Conservation (phyloP, 805 yeast genomes). For the Yamadazyma sp. region DNA sequence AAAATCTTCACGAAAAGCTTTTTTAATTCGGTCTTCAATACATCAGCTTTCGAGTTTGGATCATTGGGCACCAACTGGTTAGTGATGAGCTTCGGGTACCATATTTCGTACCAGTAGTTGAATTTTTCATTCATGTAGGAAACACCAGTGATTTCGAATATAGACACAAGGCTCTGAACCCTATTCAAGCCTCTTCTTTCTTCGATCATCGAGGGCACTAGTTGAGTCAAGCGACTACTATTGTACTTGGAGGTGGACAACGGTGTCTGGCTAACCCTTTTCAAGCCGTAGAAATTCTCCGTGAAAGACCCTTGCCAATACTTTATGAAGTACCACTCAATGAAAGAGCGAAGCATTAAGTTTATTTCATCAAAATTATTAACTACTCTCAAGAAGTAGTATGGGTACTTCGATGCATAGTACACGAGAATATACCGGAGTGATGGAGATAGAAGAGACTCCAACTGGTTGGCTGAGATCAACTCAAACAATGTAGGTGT, state of each 20-base stretch:
- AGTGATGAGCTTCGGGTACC: constrained; percentile 59
- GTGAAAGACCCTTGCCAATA: constrained; percentile 85
- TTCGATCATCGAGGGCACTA: constrained; percentile 46
- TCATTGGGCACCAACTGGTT: constrained; percentile 35
- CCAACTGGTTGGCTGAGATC: constrained; percentile 77
- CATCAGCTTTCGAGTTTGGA: constrained; percentile 24
- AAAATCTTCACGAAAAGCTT: constrained; percentile 54
- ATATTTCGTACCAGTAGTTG: constrained; percentile 59
- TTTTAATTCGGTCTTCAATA: constrained; percentile 27
- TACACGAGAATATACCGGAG: constrained; percentile 76
- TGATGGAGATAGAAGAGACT: constrained; percentile 76
- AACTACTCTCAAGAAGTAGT: constrained; percentile 57
- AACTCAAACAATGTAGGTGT: constrained; percentile 89
- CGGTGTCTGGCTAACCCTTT: constrained; percentile 50
- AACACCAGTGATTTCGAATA: constrained; percentile 60
- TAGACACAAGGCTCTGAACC: constrained; percentile 53
- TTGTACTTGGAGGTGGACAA: constrained; percentile 29
- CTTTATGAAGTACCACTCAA: constrained; percentile 70
- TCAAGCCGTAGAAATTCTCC: constrained; percentile 89
- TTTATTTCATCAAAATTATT: constrained; percentile 78
- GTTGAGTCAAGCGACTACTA: constrained; percentile 33
- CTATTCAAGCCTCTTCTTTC: constrained; percentile 50
- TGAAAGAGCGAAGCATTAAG: constrained; percentile 52
- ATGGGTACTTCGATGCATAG: constrained; percentile 77
- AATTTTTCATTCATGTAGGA: constrained; percentile 72